A percentile compares a stretch with the other conserved stretches of the same genome.
These are phyloP conservation scores for Diutina mesorugosa DNA, from an alignment of 1,139 yeast genomes.

Conservation along the genomic window DNA sequence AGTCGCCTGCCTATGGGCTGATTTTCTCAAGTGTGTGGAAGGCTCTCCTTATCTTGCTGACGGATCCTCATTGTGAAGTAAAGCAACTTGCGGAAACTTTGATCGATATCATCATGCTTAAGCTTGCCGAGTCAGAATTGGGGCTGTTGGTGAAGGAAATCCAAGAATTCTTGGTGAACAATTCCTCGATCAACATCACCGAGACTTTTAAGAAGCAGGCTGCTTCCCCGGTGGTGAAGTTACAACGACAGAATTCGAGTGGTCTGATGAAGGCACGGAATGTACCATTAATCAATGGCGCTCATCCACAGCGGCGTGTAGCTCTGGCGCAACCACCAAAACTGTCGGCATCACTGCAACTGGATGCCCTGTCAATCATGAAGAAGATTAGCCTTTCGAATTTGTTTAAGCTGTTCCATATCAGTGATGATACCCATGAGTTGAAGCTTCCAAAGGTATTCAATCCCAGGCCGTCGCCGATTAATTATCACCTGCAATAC, in stretches of 20 bases:
- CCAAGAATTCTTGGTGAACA: slow-evolving; percentile 50
- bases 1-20: slow-evolving; percentile 72
- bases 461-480: slow-evolving; percentile 26
- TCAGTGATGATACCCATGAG: slow-evolving; percentile 26
- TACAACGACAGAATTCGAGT: background rate
- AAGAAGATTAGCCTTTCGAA: slow-evolving; percentile 28
- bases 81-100: slow-evolving; percentile 60
- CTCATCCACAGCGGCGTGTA: background rate
- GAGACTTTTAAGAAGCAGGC: slow-evolving; percentile 21
- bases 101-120: slow-evolving; percentile 61
- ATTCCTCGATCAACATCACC: slow-evolving; percentile 28
- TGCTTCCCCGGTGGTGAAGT: background rate
- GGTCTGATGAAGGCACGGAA: background rate
- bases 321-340: background rate
- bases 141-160: slow-evolving; percentile 50
- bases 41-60: slow-evolving; percentile 64
- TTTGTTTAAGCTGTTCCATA: slow-evolving; percentile 28
- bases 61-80: slow-evolving; percentile 84
- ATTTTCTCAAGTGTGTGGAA: slow-evolving; percentile 86
- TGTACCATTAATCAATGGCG: background rate
- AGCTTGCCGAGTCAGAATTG: slow-evolving; percentile 55
- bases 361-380: slow-evolving; percentile 24
- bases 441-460: slow-evolving; percentile 26
- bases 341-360: slow-evolving; percentile 3
- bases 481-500: slow-evolving; percentile 37